A percentile compares a stretch with the other conserved stretches of the same genome.
Evolutionary conservation across 176 grass and related monocot species (phyloP).

Genomic region (Rhynchospora pubera): DNA sequence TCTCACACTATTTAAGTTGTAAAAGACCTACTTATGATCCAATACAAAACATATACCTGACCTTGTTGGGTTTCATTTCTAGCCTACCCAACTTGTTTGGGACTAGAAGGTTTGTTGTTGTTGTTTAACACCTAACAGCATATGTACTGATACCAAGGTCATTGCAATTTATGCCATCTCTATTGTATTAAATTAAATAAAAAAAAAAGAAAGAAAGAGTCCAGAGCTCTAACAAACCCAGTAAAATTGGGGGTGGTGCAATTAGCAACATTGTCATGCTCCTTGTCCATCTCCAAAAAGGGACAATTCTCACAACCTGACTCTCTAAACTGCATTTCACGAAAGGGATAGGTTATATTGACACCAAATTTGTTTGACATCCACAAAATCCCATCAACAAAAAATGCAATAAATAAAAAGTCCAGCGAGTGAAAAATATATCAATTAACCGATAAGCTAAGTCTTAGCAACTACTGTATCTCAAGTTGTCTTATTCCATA

Average conservation of each 20-base stretch:
- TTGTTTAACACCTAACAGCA: too few species aligned
- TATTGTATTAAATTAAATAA: neutral
- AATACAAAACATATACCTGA: too few species aligned
- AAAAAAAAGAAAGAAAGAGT: neutral
- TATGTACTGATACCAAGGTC: neutral
- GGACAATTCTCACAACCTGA: conserved; percentile 92
- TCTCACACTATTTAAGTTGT: too few species aligned
- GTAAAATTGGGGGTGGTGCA: conserved; percentile 97
- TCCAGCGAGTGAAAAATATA: neutral
- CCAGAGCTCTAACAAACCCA: conserved; percentile 31
- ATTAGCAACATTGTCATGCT: conserved; percentile 67
- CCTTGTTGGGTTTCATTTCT: too few species aligned
- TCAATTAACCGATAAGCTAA: neutral
- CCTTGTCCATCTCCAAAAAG: conserved; percentile 91
- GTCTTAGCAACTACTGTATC: neutral
- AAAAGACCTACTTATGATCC: too few species aligned
- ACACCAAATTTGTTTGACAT: neutral
- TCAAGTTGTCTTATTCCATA: neutral
- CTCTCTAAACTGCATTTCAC: conserved; percentile 61
- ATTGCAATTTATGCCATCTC: neutral
- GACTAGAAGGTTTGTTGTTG: too few species aligned
- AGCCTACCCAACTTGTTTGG: too few species aligned
- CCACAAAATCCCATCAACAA: neutral
- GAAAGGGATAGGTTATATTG: neutral
- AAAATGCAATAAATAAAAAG: neutral